Evolutionary conservation across 2,329 filamentous ascomycete genomes (phyloP), one percentile per base, ranked within the genome.

Genomic region (Stemphylium lycopersici): DNA sequence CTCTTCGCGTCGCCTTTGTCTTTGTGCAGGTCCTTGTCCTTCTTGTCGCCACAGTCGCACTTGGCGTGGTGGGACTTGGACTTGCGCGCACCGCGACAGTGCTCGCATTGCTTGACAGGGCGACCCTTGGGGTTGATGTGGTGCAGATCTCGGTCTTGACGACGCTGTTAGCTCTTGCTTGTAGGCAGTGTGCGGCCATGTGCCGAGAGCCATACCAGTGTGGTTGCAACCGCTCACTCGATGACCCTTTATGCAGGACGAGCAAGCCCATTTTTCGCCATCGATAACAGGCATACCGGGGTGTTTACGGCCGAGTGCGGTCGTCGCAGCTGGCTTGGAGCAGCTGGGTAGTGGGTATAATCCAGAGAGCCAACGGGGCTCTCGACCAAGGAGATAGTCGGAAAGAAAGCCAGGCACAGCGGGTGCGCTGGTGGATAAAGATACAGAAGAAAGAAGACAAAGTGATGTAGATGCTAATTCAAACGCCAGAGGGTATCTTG

Each of bases 161-260:
- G 51, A 36, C 44, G 37, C 42, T 24, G 55, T 71, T 61, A 72
- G 62, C 52, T 40, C 38, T 40, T 42, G 45, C 45, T 46, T 15
- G 31, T 40, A 43, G 48, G 37, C 41, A 55, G 38, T 12, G 58
- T 52, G 41, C 50, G 48, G 42, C 39, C 18, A 47, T 45, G 55
- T 29, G 63, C 68, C 60, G n/a, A 38, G 55, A 45, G 53, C 58
- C 65, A 82, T 86, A 96, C 93, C 92, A 77, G 87, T 85, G 79
- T 99, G 95, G 77, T 93, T 91, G 83, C 95, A 99, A 76, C 95
- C 96, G 88, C 93, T 98, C 75, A 99, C 95, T 76, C 95, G 91
- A 82, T 99, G 95, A 74, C 95, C 95, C 79, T 95, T 90, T 76
- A 99, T 92, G 81, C 95, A 99, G 80, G 93, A 93, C 81, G 96